These are phyloP conservation scores for Calonectria hawksworthii DNA, from an alignment of 2,329 filamentous ascomycete genomes.

Conservation along the genomic window DNA sequence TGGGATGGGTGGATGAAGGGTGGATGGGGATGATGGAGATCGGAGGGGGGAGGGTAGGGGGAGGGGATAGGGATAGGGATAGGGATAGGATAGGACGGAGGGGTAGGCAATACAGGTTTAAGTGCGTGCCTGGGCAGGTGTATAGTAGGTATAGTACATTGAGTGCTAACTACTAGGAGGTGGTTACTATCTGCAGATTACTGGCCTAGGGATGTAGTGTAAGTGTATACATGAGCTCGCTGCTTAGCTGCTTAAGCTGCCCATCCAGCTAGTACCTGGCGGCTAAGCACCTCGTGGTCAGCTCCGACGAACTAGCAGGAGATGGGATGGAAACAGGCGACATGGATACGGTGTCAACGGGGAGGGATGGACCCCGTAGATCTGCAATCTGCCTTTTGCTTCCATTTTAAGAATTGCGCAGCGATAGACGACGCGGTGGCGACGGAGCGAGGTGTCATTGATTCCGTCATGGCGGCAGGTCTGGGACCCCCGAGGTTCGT, in stretches of 20 bases:
- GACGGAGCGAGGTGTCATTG: slow-evolving; percentile 22
- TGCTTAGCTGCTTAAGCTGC: not conserved
- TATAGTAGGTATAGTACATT: not conserved
- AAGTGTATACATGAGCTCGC: not conserved
- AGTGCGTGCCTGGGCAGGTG: not conserved
- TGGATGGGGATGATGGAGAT: not conserved
- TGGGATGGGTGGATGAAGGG: not conserved
- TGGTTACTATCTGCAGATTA: not conserved
- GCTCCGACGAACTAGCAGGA: not conserved
- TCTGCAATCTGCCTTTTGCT: slow-evolving; percentile 8
- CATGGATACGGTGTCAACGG: not conserved
- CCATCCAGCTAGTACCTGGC: not conserved
- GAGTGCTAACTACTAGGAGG: too few relatives aligned
- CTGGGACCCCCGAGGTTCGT: slow-evolving; percentile 23
- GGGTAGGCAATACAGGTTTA: not conserved
- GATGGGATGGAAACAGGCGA: not conserved
- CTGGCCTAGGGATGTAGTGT: not conserved
- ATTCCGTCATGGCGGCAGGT: slow-evolving; percentile 23
- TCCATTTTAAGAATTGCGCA: not conserved
- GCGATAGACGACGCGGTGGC: not conserved
- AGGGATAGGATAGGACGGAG: not conserved
- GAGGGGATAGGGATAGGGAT: not conserved
- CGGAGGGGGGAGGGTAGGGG: not conserved
- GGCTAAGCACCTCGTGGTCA: not conserved
- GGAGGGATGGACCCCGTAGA: not conserved